Conservation (phyloP, 2,329 filamentous ascomycete species). For the Colletotrichum navitas region DNA sequence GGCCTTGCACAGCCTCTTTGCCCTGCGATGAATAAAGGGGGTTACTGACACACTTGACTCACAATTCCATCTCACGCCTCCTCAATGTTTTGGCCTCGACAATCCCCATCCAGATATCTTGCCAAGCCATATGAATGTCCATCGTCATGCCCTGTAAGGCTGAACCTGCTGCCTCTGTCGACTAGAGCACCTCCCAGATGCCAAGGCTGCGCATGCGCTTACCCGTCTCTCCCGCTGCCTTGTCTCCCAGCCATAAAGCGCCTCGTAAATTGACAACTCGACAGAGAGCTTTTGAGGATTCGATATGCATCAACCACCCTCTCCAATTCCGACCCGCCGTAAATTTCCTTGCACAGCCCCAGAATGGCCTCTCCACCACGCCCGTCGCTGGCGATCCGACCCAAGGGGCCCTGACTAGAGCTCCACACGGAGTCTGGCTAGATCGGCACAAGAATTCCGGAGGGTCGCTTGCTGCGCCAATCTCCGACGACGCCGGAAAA, state of each 20-base stretch:
- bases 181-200: background rate
- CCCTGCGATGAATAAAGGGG: background rate
- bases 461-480: background rate
- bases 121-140: constrained; percentile 11
- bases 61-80: background rate
- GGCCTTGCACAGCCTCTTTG: constrained; percentile 2
- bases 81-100: background rate
- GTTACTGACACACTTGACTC: background rate
- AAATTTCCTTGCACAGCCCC: constrained; percentile 16
- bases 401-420: constrained; percentile 10
- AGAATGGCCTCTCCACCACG: constrained; percentile 18
- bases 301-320: background rate
- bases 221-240: background rate
- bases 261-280: background rate
- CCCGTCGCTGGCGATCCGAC: constrained; percentile 2
- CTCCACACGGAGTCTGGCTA: constrained; percentile 11
- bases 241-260: constrained; percentile 1
- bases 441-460: background rate
- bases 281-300: background rate
- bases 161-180: constrained; percentile 4
- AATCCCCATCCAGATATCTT: background rate
- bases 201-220: constrained; percentile 15
- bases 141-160: constrained; percentile 24
- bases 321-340: background rate
- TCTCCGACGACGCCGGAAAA: background rate